Evolutionary conservation across 2,329 filamentous ascomycete species (phyloP).

Genomic region (Phialophora tarda): DNA sequence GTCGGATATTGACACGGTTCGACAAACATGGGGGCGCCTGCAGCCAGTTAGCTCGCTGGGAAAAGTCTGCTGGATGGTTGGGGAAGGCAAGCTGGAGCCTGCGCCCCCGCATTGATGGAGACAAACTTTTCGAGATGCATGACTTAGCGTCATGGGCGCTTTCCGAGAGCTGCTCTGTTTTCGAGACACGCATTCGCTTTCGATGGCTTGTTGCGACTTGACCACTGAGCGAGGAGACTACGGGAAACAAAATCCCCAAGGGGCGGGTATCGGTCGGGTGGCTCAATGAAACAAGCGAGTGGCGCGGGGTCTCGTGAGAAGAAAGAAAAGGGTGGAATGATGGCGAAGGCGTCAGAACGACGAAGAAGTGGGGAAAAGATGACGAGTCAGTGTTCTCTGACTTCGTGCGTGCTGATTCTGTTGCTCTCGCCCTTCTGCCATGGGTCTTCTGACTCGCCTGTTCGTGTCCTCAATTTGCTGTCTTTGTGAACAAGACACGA

Average conservation of each 20-base stretch:
- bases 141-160: slow-evolving; percentile 12
- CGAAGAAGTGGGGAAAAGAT: not conserved
- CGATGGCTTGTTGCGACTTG: not conserved
- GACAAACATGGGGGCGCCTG: not conserved
- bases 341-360: not conserved
- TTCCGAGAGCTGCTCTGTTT: slow-evolving; percentile 21
- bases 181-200: slow-evolving; percentile 15
- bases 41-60: slow-evolving; percentile 5
- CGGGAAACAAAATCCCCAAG: slow-evolving; percentile 16
- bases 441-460: not conserved
- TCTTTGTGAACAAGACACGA: not conserved
- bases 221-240: slow-evolving; percentile 2
- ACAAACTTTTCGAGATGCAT: slow-evolving; percentile 17
- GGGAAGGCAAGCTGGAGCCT: not conserved
- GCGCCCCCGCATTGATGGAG: not conserved
- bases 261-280: not conserved
- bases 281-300: not conserved
- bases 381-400: not conserved
- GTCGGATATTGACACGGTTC: slow-evolving; percentile 3
- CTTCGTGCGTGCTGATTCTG: not conserved
- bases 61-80: slow-evolving; percentile 11
- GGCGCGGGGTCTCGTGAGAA: not conserved
- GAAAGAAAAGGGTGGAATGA: slow-evolving; percentile 1
- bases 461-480: not conserved
- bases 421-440: not conserved